Evolutionary conservation across 108 stramenopile species (phyloP).

Genomic region (Cyclostephanos tholiformis): DNA sequence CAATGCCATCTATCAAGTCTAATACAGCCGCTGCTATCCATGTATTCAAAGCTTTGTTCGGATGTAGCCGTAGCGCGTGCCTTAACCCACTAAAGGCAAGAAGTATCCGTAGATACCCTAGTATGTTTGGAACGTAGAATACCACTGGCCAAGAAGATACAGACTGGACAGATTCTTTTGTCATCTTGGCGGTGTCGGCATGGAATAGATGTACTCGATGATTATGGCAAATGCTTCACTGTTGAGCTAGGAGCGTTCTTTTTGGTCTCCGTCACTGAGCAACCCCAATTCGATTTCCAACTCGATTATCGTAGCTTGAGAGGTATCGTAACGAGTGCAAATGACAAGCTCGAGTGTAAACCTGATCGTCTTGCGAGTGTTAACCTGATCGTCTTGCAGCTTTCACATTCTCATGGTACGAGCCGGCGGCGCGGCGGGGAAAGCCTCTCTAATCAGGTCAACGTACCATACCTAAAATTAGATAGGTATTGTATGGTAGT

Average conservation of each 20-base stretch:
- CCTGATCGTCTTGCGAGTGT: too few relatives aligned
- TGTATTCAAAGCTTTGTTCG: constrained; percentile 35
- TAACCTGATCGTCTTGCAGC: too few relatives aligned
- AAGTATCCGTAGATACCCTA: constrained; percentile 61
- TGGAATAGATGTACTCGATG: neutral
- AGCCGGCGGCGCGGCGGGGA: too few relatives aligned
- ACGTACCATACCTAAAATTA: too few relatives aligned
- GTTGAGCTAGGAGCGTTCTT: neutral
- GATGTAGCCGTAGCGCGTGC: constrained; percentile 22
- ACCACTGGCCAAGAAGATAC: constrained; percentile 36
- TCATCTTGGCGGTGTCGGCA: neutral
- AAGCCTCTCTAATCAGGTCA: too few relatives aligned
- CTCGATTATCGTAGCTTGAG: too few relatives aligned
- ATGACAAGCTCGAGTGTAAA: too few relatives aligned
- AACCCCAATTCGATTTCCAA: too few relatives aligned
- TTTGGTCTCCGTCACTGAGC: neutral
- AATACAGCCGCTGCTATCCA: constrained; percentile 56
- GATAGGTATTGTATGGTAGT: too few relatives aligned
- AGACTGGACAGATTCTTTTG: neutral
- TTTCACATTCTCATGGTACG: too few relatives aligned
- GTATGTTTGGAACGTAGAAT: constrained; percentile 61
- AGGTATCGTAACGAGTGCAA: too few relatives aligned
- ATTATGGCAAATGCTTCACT: too few relatives aligned
- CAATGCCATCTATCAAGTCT: constrained; percentile 63
- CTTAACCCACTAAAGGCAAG: constrained; percentile 50